These are phyloP conservation scores for Malassezia yamatoensis DNA, from an alignment of 1,284 basidiomycete genomes.

Conservation along the genomic window DNA sequence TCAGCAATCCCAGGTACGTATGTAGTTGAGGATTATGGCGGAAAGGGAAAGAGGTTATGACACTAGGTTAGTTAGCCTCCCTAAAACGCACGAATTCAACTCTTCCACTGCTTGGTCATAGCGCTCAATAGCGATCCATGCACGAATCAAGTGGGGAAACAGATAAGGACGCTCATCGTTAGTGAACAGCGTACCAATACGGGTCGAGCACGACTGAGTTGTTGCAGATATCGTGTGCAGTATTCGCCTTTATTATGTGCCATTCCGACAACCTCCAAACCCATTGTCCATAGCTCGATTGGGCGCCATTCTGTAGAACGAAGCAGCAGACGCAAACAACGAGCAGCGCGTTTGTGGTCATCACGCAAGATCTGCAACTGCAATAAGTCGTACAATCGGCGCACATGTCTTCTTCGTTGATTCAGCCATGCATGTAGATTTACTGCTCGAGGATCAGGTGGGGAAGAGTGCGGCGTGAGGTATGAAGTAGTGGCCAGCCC, in stretches of 20 bases:
- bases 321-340: conserved; percentile 6
- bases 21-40: conserved; percentile 15
- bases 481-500: background rate
- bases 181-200: background rate
- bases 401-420: conserved; percentile 9
- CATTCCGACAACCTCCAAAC: conserved; percentile 4
- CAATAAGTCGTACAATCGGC: conserved; percentile 11
- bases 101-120: conserved; percentile 11
- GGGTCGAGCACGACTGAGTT: conserved; percentile 2
- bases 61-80: background rate
- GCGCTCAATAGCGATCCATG: background rate
- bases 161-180: conserved; percentile 6
- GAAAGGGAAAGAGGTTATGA: conserved; percentile 10
- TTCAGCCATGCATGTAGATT: background rate
- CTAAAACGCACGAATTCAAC: background rate
- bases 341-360: conserved; percentile 4
- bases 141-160: conserved; percentile 2
- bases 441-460: background rate
- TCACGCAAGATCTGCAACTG: conserved; percentile 10
- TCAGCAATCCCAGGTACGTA: conserved; percentile 13
- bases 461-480: background rate
- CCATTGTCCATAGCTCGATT: conserved; percentile 11
- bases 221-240: conserved; percentile 5
- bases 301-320: conserved; percentile 15
- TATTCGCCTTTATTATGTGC: background rate